Conservation (phyloP, 352 stramenopile genomes). For the Aphanomyces stellatus region DNA sequence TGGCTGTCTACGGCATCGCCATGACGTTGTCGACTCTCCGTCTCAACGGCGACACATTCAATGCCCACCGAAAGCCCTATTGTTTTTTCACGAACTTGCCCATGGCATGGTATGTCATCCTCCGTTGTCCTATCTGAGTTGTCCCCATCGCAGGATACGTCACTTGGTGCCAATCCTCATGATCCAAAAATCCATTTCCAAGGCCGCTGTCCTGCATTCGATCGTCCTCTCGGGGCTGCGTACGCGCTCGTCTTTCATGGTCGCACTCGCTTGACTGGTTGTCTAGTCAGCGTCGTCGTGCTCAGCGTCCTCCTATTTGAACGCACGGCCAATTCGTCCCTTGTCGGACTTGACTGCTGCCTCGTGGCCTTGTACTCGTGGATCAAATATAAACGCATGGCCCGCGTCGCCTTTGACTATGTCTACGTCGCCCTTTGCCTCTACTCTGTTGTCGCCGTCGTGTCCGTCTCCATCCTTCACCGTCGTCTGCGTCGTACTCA, state of each 20-base stretch:
- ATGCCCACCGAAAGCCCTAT: background rate
- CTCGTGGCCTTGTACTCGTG: conserved; percentile 65
- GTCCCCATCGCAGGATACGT: conserved; percentile 70
- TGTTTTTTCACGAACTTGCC: conserved; percentile 27
- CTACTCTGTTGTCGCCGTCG: conserved; percentile 18
- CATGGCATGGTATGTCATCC: background rate
- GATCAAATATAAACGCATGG: conserved; percentile 69
- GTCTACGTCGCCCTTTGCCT: conserved; percentile 55
- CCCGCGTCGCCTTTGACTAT: conserved; percentile 59
- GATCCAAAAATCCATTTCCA: conserved; percentile 71
- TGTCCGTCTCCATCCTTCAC: background rate
- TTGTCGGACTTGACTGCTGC: conserved; percentile 37
- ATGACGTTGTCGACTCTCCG: too few species aligned
- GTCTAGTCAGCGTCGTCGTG: conserved; percentile 10
- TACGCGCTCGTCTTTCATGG: conserved; percentile 29
- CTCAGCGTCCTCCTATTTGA: conserved; percentile 13
- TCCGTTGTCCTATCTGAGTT: too few species aligned
- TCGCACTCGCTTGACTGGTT: background rate
- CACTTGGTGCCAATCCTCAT: conserved; percentile 79
- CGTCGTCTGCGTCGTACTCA: background rate
- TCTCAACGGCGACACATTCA: conserved; percentile 23
- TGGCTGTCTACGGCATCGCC: conserved; percentile 34
- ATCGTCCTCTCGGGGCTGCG: conserved; percentile 56
- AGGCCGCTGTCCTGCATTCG: conserved; percentile 56
- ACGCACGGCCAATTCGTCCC: conserved; percentile 44